Conservation (phyloP, 2,329 filamentous ascomycete genomes). For the Ascochyta fabae region DNA sequence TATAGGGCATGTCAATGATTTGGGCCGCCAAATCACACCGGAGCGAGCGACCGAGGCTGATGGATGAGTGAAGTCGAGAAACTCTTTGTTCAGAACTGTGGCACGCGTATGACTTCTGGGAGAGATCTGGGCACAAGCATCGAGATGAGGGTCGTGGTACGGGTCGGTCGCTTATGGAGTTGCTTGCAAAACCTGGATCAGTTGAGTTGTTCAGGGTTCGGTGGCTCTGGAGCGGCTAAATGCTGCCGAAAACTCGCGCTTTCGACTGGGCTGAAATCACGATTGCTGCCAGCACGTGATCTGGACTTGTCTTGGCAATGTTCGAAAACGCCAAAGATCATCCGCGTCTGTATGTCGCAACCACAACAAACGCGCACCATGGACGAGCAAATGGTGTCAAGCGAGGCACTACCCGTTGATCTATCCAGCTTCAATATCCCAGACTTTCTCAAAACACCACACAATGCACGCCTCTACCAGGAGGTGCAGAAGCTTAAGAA, state of each 20-base stretch:
- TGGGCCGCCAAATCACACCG: background rate
- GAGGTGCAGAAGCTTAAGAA: constrained; percentile 43
- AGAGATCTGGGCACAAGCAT: too few species aligned
- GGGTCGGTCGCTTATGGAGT: too few species aligned
- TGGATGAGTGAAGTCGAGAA: too few species aligned
- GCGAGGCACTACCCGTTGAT: constrained; percentile 21
- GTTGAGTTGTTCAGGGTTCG: background rate
- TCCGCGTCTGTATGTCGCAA: constrained; percentile 1
- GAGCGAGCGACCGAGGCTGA: background rate
- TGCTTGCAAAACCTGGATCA: too few species aligned
- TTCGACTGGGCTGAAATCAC: background rate
- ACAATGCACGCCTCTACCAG: constrained; percentile 39
- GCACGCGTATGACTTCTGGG: too few species aligned
- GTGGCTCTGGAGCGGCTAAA: background rate
- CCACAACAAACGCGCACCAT: constrained; percentile 9
- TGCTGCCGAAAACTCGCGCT: background rate
- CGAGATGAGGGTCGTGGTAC: too few species aligned
- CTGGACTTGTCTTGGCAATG: constrained; percentile 1
- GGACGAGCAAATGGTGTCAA: constrained; percentile 16
- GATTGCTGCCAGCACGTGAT: background rate
- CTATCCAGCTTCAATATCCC: constrained; percentile 31
- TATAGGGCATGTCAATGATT: background rate
- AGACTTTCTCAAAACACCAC: constrained; percentile 37
- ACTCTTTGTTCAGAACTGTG: too few species aligned
- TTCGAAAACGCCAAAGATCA: background rate